Evolutionary conservation across 78 protist species (phyloP).

Genomic region (Dictyostelium brefeldianum): DNA sequence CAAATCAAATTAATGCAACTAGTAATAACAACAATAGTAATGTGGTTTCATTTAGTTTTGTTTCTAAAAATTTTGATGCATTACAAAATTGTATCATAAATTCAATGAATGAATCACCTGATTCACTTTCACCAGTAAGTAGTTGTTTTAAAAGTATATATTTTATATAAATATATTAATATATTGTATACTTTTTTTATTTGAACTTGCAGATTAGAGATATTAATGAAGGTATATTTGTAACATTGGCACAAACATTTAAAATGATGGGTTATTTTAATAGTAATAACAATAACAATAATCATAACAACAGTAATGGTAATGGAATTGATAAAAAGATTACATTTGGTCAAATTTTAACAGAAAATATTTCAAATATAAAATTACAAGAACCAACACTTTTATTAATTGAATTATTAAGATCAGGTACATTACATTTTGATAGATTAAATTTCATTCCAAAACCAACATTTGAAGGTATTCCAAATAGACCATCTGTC

Average conservation of each 20-base stretch:
- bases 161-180: background rate
- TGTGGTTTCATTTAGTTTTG: background rate
- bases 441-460: conserved; percentile 61
- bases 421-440: conserved; percentile 17
- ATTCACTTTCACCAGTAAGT: background rate
- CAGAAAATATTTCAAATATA: conserved; percentile 6
- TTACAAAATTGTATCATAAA: background rate
- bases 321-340: background rate
- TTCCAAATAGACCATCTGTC: conserved; percentile 10
- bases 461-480: conserved; percentile 59
- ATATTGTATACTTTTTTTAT: background rate
- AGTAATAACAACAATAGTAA: background rate
- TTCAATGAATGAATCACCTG: background rate
- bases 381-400: conserved; percentile 28
- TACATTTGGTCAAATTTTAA: background rate
- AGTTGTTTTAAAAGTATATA: background rate
- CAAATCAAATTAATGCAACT: background rate
- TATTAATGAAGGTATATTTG: conserved; percentile 36
- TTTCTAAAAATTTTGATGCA: background rate
- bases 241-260: conserved; percentile 30
- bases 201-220: conserved; percentile 48
- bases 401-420: conserved; percentile 52
- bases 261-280: conserved; percentile 51
- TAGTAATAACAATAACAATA: background rate
- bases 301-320: no score